Percentiles rank a stretch among this genome's conserved stretches.
Conservation (phyloP, 768 basidiomycete genomes). For the Boletus reticuloceps region DNA sequence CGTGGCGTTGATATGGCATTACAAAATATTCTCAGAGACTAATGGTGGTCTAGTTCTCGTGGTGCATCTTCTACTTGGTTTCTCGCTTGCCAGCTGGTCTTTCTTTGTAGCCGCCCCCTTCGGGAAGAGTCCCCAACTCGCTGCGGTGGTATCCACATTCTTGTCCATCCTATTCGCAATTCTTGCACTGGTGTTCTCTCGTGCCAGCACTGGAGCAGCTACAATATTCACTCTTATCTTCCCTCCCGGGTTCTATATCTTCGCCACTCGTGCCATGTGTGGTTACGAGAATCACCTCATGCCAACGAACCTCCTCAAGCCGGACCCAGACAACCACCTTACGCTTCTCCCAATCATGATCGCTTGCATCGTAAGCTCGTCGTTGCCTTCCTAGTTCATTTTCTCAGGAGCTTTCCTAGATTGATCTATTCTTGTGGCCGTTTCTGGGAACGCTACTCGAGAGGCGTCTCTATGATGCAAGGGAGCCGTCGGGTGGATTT, state of each 20-base stretch:
- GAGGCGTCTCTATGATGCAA: conserved; percentile 58
- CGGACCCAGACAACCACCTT: conserved; percentile 60
- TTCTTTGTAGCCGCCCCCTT: conserved; percentile 70
- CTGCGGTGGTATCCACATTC: conserved; percentile 66
- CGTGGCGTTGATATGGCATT: conserved; percentile 62
- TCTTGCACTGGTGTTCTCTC: conserved; percentile 53
- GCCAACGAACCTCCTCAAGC: conserved; percentile 50
- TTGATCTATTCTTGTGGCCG: conserved; percentile 75
- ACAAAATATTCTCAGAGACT: conserved; percentile 61
- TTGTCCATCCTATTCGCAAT: conserved; percentile 65
- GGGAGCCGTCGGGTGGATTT: conserved; percentile 31
- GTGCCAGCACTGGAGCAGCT: conserved; percentile 42
- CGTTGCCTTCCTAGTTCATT: conserved; percentile 33
- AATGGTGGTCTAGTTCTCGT: conserved; percentile 57
- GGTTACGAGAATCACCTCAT: conserved; percentile 63
- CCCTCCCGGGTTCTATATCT: conserved; percentile 75
- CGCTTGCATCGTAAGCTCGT: conserved; percentile 54
- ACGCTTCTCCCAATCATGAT: conserved; percentile 58
- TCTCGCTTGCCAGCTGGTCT: conserved; percentile 68
- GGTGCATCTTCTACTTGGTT: conserved; percentile 64
- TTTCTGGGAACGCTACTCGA: conserved; percentile 61
- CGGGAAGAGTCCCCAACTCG: conserved; percentile 69
- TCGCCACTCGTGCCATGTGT: conserved; percentile 62
- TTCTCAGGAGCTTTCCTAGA: conserved; percentile 34
- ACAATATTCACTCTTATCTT: conserved; percentile 69